These are phyloP conservation scores for Globisporangium spiculum DNA, from an alignment of 352 stramenopile species.

Conservation along the genomic window DNA sequence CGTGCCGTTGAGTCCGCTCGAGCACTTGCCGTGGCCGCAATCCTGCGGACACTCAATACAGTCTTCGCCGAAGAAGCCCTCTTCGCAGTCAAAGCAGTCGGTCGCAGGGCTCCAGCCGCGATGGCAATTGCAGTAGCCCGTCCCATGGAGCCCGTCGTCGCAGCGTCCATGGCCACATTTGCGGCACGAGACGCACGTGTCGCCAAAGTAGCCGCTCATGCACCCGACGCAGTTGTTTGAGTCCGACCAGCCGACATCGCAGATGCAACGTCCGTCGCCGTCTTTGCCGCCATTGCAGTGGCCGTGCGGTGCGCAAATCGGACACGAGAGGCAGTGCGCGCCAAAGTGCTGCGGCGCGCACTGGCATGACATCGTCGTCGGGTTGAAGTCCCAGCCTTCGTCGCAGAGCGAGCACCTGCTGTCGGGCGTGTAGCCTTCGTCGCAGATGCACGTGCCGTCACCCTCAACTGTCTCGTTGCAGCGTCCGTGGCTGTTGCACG, in stretches of 20 bases:
- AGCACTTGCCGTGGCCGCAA: slow-evolving; percentile 74
- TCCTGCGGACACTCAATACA: slow-evolving; percentile 66
- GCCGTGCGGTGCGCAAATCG: slow-evolving; percentile 81
- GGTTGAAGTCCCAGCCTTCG: slow-evolving; percentile 87
- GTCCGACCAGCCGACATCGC: slow-evolving; percentile 79
- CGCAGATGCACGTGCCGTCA: slow-evolving; percentile 77
- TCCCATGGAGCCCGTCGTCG: slow-evolving; percentile 72
- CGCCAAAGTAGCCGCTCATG: slow-evolving; percentile 79
- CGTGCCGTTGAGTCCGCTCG: slow-evolving; percentile 73
- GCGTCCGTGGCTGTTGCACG: slow-evolving; percentile 77
- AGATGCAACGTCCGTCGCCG: slow-evolving; percentile 82
- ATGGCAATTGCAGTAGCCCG: slow-evolving; percentile 81
- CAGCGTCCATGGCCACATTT: slow-evolving; percentile 79
- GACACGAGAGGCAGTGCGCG: slow-evolving; percentile 71
- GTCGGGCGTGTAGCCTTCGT: slow-evolving; percentile 77
- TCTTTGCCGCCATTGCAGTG: slow-evolving; percentile 82
- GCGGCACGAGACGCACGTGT: slow-evolving; percentile 66
- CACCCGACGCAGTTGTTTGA: slow-evolving; percentile 89
- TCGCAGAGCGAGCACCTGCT: slow-evolving; percentile 78
- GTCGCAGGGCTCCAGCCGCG: slow-evolving; percentile 65
- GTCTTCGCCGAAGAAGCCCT: slow-evolving; percentile 78
- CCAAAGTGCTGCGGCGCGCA: slow-evolving; percentile 83
- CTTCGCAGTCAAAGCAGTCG: slow-evolving; percentile 83
- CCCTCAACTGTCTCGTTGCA: slow-evolving; percentile 71
- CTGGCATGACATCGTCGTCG: slow-evolving; percentile 83